Conservation (phyloP, 768 basidiomycete genomes). For the Leccinum subtestaceum region DNA sequence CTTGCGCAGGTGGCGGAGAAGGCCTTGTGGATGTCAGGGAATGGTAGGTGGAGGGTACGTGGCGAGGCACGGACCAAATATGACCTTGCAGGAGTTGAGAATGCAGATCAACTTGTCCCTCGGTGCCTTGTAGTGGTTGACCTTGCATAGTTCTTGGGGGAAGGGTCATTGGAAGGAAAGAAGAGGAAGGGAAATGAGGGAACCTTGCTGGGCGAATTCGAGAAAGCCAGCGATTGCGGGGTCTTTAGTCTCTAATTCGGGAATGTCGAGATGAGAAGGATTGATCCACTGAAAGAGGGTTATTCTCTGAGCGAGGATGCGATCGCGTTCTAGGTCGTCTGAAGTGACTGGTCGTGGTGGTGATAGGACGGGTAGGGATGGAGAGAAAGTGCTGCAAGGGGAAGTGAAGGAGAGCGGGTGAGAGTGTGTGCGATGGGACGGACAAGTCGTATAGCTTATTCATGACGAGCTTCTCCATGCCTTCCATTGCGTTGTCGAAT, state of each 20-base stretch:
- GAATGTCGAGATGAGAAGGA: slow-evolving; percentile 87
- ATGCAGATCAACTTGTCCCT: slow-evolving; percentile 98
- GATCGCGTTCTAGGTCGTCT: slow-evolving; percentile 96
- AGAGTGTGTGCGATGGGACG: slow-evolving; percentile 32
- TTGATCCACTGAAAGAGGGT: slow-evolving; percentile 88
- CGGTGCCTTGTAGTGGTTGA: slow-evolving; percentile 98
- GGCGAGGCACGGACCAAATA: slow-evolving; percentile 70
- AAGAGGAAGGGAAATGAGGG: slow-evolving; percentile 3
- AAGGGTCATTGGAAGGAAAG: slow-evolving; percentile 1
- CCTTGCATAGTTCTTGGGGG: slow-evolving; percentile 79
- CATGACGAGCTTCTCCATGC: slow-evolving; percentile 99
- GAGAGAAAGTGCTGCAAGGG: slow-evolving; percentile 80
- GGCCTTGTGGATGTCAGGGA: slow-evolving; percentile 45
- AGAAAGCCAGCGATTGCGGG: slow-evolving; percentile 64
- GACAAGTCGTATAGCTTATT: slow-evolving; percentile 95
- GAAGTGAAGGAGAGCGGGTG: slow-evolving; percentile 1
- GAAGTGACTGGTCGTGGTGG: slow-evolving; percentile 80
- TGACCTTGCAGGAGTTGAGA: slow-evolving; percentile 97
- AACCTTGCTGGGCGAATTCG: slow-evolving; percentile 89
- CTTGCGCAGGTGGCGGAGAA: slow-evolving; percentile 81
- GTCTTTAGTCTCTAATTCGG: slow-evolving; percentile 61
- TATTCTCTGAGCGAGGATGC: slow-evolving; percentile 86
- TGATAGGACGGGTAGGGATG: slow-evolving; percentile 63
- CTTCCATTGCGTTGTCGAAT: slow-evolving; percentile 96
- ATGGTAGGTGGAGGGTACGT: slow-evolving; percentile 5